Evolutionary conservation across 2,329 filamentous ascomycete genomes (phyloP), one percentile per base, ranked within the genome.

Genomic region (Fusarium nodosum): DNA sequence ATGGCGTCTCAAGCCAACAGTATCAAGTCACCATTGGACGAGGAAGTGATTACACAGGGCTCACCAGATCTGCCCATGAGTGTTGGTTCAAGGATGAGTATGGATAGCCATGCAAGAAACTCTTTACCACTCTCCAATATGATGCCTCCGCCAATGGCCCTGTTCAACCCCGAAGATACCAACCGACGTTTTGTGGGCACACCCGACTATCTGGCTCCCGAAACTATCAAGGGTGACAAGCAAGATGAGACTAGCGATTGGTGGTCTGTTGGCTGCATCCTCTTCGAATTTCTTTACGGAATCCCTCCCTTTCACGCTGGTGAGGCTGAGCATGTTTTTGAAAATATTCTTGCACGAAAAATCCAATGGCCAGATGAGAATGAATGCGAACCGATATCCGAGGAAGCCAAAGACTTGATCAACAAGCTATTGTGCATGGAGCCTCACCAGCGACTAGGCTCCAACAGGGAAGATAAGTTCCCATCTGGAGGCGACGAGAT

Each of bases 191-290:
- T 99, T 74, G 96, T 99, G 11, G 96, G 96, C 33, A 99, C 96
- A 0, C 96, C 96, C 0, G 96, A 99, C 79, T 99, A 99, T 77
- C 87, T 99, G 16, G 96, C 96, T 0, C 96, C 96, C 0, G 97
- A 99, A 78, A 99, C 97, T 0, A 97, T 99, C 76, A 94, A 93
- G 70, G 96, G 97, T 51, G 90, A 94, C 71, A 94, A 95, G 3
- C 96, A 99, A 79, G 96, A 99, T 76, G 95, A 98, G 79, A 96
- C 95, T 72, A 98, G 96, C 77, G 96, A 99, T 88, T 99, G 96
- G 96, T 99, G 96, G 96, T 98, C 96, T 24, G 86, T 99, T n/a
- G 96, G 96, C 1, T 99, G 97, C 78, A 98, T 99, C 73, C 83
- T 98, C 79, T 99, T 97, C 75, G 96, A 99, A 76, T 97, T 97